Base-by-base conservation (phyloP, 140 eudicot species). In the Stevia rebaudiana region DNA sequence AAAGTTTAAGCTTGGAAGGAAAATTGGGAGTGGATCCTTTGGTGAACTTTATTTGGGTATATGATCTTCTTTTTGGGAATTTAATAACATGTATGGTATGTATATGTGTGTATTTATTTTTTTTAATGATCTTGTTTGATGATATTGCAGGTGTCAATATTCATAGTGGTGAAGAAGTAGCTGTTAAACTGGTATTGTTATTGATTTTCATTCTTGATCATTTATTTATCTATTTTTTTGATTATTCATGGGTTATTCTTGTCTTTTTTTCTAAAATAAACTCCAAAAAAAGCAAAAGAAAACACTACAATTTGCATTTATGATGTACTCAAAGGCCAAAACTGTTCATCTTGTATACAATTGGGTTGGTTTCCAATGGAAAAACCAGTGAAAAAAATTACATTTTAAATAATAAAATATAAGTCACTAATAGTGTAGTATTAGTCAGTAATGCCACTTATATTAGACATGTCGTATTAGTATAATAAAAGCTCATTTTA, bases 11-110 rank as follows among this genome's bases (percentile, higher is more conserved):
- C 81, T 94, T 80, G 99, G 99, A 68, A 85, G 97, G 84, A 94
- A 94, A 89, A 94, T 94, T 78, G 99, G 99, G 28, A 85, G 95
- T 81, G 99, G 99, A 49, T 94, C 99, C 39, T 94, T 94, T 80
- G 99, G 99, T 48, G 99, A 88, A 80, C 95, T 94, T 39, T 86
- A 74, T 88, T 80, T 94, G 80, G 99, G 99, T 94, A 85, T 61
- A 47, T 43, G 3, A 12, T 65, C 12, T 35, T 57, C 25, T 15
- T 28, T 12, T 24, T 23, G n/a, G 22, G 46, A 22, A 39, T 19
- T 59, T 11, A 39, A 60, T 71, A 24, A 24, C 39, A 72, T 16
- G 28, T 42, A 31, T 62, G 4, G 51, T 61, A 25, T n/a, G 37
- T 65, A 11, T 12, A 19, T 21, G 16, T 22, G 6, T 66, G 11